Conservation (phyloP, 2,329 filamentous ascomycete species). For the Paraphaeosphaeria sporulosa region DNA sequence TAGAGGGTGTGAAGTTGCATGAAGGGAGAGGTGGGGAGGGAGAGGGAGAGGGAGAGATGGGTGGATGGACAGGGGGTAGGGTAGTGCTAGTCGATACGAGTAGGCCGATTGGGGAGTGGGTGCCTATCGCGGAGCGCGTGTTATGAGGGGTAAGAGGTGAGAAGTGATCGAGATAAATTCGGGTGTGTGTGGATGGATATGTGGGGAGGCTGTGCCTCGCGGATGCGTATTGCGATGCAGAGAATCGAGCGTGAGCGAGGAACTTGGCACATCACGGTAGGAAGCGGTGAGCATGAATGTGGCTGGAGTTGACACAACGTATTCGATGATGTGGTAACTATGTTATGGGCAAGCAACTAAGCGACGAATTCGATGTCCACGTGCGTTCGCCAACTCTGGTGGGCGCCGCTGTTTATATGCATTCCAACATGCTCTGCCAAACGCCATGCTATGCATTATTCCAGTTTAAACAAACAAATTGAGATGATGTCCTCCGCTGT, state of each 20-base stretch:
- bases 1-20: slow-evolving; percentile 33
- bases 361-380: not conserved
- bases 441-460: not conserved
- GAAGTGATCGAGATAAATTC: no score
- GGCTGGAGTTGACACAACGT: no score
- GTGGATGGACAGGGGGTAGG: slow-evolving; percentile 45
- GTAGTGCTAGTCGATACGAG: slow-evolving; percentile 52
- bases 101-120: slow-evolving; percentile 48
- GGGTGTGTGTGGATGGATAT: no score
- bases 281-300: not conserved
- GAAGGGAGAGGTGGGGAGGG: slow-evolving; percentile 32
- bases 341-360: not conserved
- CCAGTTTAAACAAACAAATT: not conserved
- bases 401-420: slow-evolving; percentile 3
- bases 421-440: not conserved
- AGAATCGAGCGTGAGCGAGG: not conserved
- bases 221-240: no score
- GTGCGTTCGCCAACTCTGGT: not conserved
- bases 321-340: not conserved
- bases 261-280: not conserved
- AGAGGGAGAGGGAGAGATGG: slow-evolving; percentile 32
- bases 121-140: slow-evolving; percentile 40
- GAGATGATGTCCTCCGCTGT: not conserved
- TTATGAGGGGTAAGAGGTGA: slow-evolving; percentile 22
- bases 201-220: no score